These are phyloP conservation scores for Scheffersomyces amazonensis DNA, from an alignment of 805 yeast species.

Conservation along the genomic window DNA sequence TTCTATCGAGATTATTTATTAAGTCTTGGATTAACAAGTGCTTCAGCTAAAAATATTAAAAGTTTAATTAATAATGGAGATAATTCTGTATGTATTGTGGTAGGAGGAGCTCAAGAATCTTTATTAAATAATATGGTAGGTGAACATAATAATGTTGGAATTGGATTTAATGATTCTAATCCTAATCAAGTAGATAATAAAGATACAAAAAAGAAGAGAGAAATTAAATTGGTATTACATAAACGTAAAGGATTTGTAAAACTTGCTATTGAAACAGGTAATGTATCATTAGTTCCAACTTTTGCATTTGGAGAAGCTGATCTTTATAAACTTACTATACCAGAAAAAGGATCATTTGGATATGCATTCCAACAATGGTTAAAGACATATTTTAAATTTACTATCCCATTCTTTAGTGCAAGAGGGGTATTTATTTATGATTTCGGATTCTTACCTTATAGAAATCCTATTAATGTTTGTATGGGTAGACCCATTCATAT, in stretches of 20 bases:
- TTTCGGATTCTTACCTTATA: slow-evolving; percentile 84
- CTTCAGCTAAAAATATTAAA: slow-evolving; percentile 68
- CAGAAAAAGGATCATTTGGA: slow-evolving; percentile 41
- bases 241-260: slow-evolving; percentile 87
- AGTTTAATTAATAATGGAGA: slow-evolving; percentile 58
- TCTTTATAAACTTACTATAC: slow-evolving; percentile 43
- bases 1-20: slow-evolving; percentile 82
- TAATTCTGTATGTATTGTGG: slow-evolving; percentile 81
- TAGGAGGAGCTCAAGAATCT: slow-evolving; percentile 96
- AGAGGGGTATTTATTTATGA: slow-evolving; percentile 91
- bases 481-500: slow-evolving; percentile 65
- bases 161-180: slow-evolving; percentile 19
- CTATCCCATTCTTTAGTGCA: slow-evolving; percentile 88
- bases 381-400: slow-evolving; percentile 72
- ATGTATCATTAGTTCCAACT: slow-evolving; percentile 79
- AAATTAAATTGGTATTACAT: slow-evolving; percentile 66
- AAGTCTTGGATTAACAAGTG: slow-evolving; percentile 81
- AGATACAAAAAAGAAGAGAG: slow-evolving; percentile 24
- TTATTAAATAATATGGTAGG: slow-evolving; percentile 48
- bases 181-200: slow-evolving; percentile 41
- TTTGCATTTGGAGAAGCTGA: slow-evolving; percentile 89
- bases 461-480: slow-evolving; percentile 76
- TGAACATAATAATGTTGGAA: slow-evolving; percentile 28
- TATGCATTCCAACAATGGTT: slow-evolving; percentile 67
- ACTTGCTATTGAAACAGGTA: slow-evolving; percentile 77